phyloP scores from a whole-genome alignment of 2,329 filamentous ascomycete genomes.

The Didymella sp. region DNA sequence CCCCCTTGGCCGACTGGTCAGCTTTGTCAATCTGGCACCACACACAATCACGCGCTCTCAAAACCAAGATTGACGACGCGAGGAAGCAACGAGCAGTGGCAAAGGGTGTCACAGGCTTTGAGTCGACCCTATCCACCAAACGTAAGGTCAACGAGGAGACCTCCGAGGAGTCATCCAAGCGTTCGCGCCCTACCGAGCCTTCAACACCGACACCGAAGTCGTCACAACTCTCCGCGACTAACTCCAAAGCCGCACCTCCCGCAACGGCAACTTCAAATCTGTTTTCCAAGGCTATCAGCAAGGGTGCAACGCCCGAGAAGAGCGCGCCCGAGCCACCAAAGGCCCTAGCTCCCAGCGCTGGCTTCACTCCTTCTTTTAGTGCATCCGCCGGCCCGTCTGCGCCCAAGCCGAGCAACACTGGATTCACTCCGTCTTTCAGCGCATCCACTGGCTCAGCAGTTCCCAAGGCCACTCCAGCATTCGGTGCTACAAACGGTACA shows the following conservation, averaged over 20 bases:
- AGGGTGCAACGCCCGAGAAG: constrained; percentile 25
- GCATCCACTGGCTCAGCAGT: constrained; percentile 6
- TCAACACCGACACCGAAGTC: constrained; percentile 33
- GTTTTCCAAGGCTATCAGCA: constrained; percentile 36
- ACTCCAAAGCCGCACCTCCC: constrained; percentile 26
- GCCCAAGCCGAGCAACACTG: constrained; percentile 8
- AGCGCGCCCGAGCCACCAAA: constrained; percentile 22
- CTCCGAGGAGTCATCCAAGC: constrained; percentile 34
- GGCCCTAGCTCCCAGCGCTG: constrained; percentile 13
- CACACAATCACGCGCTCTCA: constrained; percentile 36
- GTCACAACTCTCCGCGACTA: constrained; percentile 9
- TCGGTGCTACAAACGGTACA: constrained; percentile 1
- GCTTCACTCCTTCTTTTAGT: constrained; percentile 26
- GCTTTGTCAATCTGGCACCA: constrained; percentile 42
- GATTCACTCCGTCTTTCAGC: constrained; percentile 23
- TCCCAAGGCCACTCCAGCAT: constrained; percentile 9
- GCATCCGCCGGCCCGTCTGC: constrained; percentile 18
- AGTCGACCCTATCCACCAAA: constrained; percentile 44
- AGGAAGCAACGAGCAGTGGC: constrained; percentile 40
- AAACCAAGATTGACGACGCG: constrained; percentile 36
- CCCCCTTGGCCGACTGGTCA: constrained; percentile 40
- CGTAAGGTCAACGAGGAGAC: constrained; percentile 35
- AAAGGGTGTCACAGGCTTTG: constrained; percentile 43
- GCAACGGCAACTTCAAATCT: constrained; percentile 34
- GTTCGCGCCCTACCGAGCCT: constrained; percentile 28